These are phyloP conservation scores for Eucalyptus sideroxylon DNA, from an alignment of 345 rosid genomes.

Conservation along the genomic window DNA sequence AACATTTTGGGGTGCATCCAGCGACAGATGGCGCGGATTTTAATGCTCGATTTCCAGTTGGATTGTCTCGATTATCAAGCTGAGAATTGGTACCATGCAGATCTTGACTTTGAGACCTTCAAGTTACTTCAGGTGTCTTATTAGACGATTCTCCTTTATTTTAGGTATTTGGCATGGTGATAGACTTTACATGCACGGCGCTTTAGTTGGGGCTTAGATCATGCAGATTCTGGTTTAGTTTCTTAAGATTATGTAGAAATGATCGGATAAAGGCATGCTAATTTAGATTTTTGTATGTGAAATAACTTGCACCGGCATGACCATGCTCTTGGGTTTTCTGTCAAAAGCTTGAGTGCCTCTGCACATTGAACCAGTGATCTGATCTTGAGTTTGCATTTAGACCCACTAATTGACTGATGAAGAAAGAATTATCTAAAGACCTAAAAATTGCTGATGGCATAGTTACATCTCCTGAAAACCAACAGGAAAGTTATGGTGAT, in stretches of 20 bases:
- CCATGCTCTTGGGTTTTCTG: background rate
- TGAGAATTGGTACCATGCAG: slow-evolving; percentile 90
- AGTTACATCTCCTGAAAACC: background rate
- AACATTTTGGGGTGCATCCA: slow-evolving; percentile 77
- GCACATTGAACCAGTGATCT: background rate
- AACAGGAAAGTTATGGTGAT: background rate
- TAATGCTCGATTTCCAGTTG: slow-evolving; percentile 76
- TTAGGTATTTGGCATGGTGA: background rate
- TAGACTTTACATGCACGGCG: background rate
- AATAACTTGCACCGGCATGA: background rate
- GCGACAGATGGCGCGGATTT: slow-evolving; percentile 71
- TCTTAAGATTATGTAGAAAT: background rate
- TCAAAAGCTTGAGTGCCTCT: background rate
- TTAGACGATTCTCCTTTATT: background rate
- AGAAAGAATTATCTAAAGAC: background rate
- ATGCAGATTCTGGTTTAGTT: background rate
- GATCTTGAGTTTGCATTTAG: background rate
- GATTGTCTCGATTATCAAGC: slow-evolving; percentile 77
- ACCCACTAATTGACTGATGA: background rate
- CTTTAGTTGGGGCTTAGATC: background rate
- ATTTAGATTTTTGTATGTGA: background rate
- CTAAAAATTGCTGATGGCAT: background rate
- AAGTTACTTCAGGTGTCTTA: slow-evolving; percentile 72
- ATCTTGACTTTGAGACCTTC: slow-evolving; percentile 93
- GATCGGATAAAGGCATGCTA: background rate